Evolutionary conservation across 192 early-diverging fungal species (phyloP).

Genomic region (Ambispora gerdemannii): DNA sequence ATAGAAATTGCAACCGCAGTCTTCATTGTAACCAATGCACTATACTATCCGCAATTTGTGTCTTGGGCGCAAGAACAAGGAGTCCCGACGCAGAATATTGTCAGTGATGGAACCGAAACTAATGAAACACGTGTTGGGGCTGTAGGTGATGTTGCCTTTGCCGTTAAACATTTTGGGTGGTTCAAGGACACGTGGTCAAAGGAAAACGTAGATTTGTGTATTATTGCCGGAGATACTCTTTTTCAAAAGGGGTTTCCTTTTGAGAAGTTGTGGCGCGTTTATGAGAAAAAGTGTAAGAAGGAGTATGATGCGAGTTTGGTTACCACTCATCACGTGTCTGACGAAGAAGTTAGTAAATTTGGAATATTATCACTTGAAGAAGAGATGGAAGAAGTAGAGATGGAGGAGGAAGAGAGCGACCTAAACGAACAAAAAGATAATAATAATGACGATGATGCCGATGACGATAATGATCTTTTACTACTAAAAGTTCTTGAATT

Average conservation of each 20-base stretch:
- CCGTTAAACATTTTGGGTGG: conserved; percentile 37
- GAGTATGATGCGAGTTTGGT: conserved; percentile 41
- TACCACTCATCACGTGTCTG: conserved; percentile 43
- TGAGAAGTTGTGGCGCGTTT: conserved; percentile 33
- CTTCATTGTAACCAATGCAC: conserved; percentile 50
- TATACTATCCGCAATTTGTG: conserved; percentile 39
- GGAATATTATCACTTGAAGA: conserved; percentile 45
- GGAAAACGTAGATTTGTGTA: conserved; percentile 36
- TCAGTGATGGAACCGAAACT: conserved; percentile 45
- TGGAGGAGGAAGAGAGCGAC: too few species aligned
- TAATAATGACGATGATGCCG: conserved; percentile 30
- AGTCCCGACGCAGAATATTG: conserved; percentile 42
- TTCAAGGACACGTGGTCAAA: too few species aligned
- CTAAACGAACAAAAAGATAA: neutral
- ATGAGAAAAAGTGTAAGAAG: conserved; percentile 4
- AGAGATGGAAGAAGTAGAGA: too few species aligned
- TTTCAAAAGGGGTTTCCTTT: conserved; percentile 55
- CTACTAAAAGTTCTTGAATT: conserved; percentile 38
- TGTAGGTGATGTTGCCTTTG: conserved; percentile 50
- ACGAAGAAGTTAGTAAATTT: conserved; percentile 47
- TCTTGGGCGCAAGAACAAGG: conserved; percentile 40
- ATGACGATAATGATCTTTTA: conserved; percentile 11
- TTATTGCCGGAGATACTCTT: conserved; percentile 61
- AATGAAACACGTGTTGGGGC: conserved; percentile 57
- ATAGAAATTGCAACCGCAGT: conserved; percentile 32